Conservation (phyloP, 2,329 filamentous ascomycete genomes). For the Colletotrichum destructivum region DNA sequence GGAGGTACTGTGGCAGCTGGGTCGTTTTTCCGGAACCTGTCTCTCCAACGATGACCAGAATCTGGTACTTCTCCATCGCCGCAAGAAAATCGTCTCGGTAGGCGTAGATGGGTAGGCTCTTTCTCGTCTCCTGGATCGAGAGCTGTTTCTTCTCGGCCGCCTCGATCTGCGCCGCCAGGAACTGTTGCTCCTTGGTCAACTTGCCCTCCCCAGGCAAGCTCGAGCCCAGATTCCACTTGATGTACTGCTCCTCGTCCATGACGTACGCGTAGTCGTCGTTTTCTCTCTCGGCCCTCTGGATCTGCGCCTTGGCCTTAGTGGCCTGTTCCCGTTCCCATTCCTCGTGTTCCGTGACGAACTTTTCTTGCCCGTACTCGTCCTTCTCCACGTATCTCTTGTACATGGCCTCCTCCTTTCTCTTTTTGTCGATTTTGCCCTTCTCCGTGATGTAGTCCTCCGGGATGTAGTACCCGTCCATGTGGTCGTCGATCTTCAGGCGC, state of each 20-base stretch:
- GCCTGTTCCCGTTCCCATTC: slow-evolving; percentile 96
- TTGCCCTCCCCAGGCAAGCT: slow-evolving; percentile 80
- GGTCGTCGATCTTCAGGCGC: slow-evolving; percentile 88
- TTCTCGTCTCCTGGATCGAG: slow-evolving; percentile 91
- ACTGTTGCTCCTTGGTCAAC: slow-evolving; percentile 83
- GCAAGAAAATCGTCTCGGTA: slow-evolving; percentile 89
- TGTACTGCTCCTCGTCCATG: slow-evolving; percentile 89
- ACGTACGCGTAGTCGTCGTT: slow-evolving; percentile 94
- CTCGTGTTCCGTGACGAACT: slow-evolving; percentile 93
- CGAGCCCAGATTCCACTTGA: slow-evolving; percentile 86
- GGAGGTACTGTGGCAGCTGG: slow-evolving; percentile 92
- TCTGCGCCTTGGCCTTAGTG: slow-evolving; percentile 89
- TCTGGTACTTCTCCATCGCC: slow-evolving; percentile 89
- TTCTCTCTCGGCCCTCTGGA: slow-evolving; percentile 80
- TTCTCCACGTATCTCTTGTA: slow-evolving; percentile 92
- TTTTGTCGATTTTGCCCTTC: slow-evolving; percentile 89
- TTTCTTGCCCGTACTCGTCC: slow-evolving; percentile 89
- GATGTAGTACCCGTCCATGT: slow-evolving; percentile 91
- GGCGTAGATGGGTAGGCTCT: slow-evolving; percentile 89
- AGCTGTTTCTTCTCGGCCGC: slow-evolving; percentile 90
- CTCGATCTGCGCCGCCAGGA: slow-evolving; percentile 85
- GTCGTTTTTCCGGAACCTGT: slow-evolving; percentile 97
- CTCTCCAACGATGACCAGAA: slow-evolving; percentile 93
- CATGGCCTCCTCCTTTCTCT: slow-evolving; percentile 89
- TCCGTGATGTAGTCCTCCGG: slow-evolving; percentile 97